Evolutionary conservation across 345 rosid species (phyloP).

Genomic region (Eucalyptus marginata): DNA sequence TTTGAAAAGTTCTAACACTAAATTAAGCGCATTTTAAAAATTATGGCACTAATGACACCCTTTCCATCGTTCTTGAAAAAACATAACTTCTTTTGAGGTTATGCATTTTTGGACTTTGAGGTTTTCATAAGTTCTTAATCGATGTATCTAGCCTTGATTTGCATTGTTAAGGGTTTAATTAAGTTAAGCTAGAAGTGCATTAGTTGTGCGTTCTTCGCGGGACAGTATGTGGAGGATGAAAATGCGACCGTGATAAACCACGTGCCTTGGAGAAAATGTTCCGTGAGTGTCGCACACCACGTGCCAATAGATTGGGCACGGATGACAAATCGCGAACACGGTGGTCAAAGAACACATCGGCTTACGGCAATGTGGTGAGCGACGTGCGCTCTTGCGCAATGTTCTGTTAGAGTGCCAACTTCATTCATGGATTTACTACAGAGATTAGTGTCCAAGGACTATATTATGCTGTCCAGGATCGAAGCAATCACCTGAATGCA

Average conservation of each 20-base stretch:
- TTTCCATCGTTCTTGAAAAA: too few species aligned
- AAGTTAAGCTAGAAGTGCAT: background rate
- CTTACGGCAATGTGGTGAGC: background rate
- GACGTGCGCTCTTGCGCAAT: background rate
- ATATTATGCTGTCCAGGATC: background rate
- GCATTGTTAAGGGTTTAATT: background rate
- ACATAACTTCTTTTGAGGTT: background rate
- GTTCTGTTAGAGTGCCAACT: background rate
- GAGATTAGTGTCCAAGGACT: background rate
- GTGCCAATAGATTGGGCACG: background rate
- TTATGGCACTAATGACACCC: background rate
- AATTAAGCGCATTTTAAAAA: background rate
- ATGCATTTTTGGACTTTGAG: background rate
- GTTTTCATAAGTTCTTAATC: background rate
- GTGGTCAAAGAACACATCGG: background rate
- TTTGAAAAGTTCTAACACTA: background rate
- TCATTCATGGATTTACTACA: background rate
- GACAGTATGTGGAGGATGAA: background rate
- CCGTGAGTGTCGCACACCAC: background rate
- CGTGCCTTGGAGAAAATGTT: background rate
- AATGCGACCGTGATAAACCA: background rate
- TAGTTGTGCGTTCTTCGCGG: background rate
- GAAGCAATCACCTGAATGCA: background rate
- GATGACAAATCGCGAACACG: background rate
- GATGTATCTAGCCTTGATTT: background rate